Conservation (phyloP, 2,329 filamentous ascomycete species). For the Fusarium denticulatum region DNA sequence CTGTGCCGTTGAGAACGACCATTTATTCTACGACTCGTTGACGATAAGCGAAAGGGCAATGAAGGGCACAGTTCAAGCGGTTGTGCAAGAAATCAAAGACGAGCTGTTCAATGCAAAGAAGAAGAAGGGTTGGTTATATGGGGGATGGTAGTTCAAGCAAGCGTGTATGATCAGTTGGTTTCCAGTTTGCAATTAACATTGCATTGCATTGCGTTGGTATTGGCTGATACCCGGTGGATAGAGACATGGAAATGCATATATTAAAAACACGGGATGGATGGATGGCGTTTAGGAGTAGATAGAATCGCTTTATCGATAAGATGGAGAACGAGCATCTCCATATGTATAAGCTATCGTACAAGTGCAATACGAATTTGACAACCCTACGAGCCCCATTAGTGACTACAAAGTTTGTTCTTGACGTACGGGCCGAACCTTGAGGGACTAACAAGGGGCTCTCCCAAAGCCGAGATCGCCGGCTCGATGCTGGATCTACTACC, state of each 20-base stretch:
- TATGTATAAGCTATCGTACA: not conserved
- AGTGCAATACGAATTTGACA: not conserved
- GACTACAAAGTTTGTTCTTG: not conserved
- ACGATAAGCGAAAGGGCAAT: slow-evolving; percentile 52
- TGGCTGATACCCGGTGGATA: slow-evolving; percentile 21
- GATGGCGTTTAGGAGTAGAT: slow-evolving; percentile 23
- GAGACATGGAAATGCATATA: slow-evolving; percentile 1
- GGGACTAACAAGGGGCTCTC: not conserved
- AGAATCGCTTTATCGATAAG: not conserved
- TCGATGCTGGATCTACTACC: slow-evolving; percentile 6
- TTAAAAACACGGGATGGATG: not conserved
- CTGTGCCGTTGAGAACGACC: slow-evolving; percentile 57
- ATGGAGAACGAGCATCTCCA: not conserved
- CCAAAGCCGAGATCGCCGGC: not conserved
- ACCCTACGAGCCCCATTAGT: not conserved
- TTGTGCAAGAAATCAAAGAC: slow-evolving; percentile 32
- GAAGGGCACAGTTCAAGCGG: slow-evolving; percentile 30
- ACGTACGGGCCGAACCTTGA: slow-evolving; percentile 7
- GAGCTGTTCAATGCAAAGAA: slow-evolving; percentile 37
- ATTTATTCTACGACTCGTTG: slow-evolving; percentile 64
- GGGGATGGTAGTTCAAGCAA: slow-evolving; percentile 11
- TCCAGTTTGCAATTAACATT: not conserved
- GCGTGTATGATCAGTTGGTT: not conserved
- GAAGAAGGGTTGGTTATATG: slow-evolving; percentile 32
- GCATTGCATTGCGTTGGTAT: not conserved